Evolutionary conservation across 495 filamentous ascomycete genomes (phyloP), one percentile per base, ranked within the genome.

Genomic region (Immersiella caudata): DNA sequence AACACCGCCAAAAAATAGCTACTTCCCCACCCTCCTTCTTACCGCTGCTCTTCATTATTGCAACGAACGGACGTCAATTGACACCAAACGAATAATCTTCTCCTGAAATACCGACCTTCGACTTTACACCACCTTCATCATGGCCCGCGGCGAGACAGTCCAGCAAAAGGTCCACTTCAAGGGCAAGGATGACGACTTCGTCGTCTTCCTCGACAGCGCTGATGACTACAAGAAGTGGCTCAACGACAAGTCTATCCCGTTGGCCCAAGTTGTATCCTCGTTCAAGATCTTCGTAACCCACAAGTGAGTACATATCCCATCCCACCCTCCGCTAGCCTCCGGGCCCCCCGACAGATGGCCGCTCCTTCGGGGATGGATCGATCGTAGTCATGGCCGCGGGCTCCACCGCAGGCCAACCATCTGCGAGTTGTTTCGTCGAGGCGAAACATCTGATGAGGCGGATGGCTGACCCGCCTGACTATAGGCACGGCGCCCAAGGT

Each of bases 231-330:
- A 92, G 78, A 87, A 93, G 74, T 98, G 95, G 96, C 88, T 87
- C 80, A 80, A 79, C 18, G 94, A 99, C 82, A 87, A 87, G 72
- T 88, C 85, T 11, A 83, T 93, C 49, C 90, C 95, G 14, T 80
- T 98, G 22, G 84, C 89, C 1, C 86, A 97, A 69, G 93, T 99
- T n/a, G 84, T 97, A 26, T 91, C 88, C 62, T 86, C 91, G 12
- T 98, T 90, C 84, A 91, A 96, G 85, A 84, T 99, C 72, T 97
- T 97, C 68, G 82, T 90, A 1, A 95, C 93, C 40, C 91, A 96
- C 78, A 92, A 89, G 95, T 98, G 86, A 79, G 91, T 82, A 63
- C 52, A 21, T 46, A 27, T 25, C 58, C 14, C 46, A 54, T 27
- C 26, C 29, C 60, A 21, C 3, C 21, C 52, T 33, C 29, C n/a